These are phyloP conservation scores for Phytophthora aleatoria DNA, from an alignment of 352 stramenopile genomes.

Conservation along the genomic window DNA sequence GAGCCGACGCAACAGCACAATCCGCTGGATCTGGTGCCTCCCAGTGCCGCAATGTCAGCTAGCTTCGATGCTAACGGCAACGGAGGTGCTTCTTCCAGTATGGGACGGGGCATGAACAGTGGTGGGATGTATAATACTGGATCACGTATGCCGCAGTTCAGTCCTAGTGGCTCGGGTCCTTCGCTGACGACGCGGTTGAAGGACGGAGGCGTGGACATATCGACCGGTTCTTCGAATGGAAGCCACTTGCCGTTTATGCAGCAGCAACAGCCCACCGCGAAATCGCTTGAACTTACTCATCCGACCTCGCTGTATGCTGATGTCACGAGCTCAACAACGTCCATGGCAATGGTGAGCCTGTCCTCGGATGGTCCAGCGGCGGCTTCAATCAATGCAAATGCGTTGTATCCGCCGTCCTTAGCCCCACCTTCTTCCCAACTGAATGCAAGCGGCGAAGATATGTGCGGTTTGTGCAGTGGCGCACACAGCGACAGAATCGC, in stretches of 20 bases:
- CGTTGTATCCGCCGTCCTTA: conserved; percentile 37
- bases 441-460: conserved; percentile 28
- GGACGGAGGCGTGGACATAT: conserved; percentile 38
- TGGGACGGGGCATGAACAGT: conserved; percentile 32
- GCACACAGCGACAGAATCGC: conserved; percentile 56
- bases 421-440: conserved; percentile 25
- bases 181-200: conserved; percentile 42
- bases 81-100: conserved; percentile 24
- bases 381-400: conserved; percentile 29
- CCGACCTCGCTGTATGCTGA: conserved; percentile 37
- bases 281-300: conserved; percentile 34
- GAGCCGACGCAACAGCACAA: conserved; percentile 31
- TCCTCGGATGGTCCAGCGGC: conserved; percentile 34
- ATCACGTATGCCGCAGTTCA: conserved; percentile 43
- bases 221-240: conserved; percentile 30
- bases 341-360: conserved; percentile 38
- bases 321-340: conserved; percentile 38
- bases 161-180: conserved; percentile 13
- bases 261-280: conserved; percentile 27
- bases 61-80: conserved; percentile 33
- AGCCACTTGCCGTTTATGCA: conserved; percentile 40
- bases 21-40: conserved; percentile 33
- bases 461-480: conserved; percentile 53
- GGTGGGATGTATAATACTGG: conserved; percentile 35
- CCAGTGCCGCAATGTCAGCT: conserved; percentile 23